Percentiles rank a stretch among this genome's conserved stretches.
These are phyloP conservation scores for Phytomonas serpens DNA, from an alignment of 208 protist species.

Conservation along the genomic window DNA sequence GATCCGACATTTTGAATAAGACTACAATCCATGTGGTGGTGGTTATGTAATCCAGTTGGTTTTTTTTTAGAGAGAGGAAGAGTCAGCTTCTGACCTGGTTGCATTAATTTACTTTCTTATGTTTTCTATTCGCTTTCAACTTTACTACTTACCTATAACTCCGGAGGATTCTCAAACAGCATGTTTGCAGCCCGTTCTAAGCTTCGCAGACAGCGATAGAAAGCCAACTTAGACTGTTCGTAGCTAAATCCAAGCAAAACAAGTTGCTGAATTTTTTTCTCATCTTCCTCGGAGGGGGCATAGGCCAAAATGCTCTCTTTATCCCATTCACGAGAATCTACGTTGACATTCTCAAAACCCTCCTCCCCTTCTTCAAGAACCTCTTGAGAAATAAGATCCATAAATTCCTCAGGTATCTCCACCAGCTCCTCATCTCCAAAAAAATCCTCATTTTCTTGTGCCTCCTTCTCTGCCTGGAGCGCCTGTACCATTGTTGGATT, in stretches of 20 bases:
- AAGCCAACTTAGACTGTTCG: conserved; percentile 76
- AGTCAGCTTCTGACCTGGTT: background rate
- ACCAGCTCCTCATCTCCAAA: conserved; percentile 15
- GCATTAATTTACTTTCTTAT: conserved; percentile 3
- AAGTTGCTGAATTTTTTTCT: conserved; percentile 77
- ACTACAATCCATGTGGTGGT: background rate
- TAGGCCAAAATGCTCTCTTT: conserved; percentile 34
- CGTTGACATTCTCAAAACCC: background rate
- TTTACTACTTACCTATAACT: conserved; percentile 28
- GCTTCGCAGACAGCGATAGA: conserved; percentile 71
- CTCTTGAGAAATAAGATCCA: background rate
- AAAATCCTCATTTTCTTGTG: conserved; percentile 11
- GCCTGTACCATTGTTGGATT: conserved; percentile 46
- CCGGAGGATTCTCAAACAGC: conserved; percentile 80
- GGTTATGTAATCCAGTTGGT: background rate
- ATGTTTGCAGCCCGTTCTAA: conserved; percentile 79
- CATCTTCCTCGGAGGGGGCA: conserved; percentile 61
- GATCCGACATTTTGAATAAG: background rate
- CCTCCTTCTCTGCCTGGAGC: conserved; percentile 20
- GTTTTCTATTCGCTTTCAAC: background rate
- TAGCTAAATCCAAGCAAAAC: conserved; percentile 78
- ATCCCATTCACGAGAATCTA: conserved; percentile 9
- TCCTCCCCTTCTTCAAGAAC: conserved; percentile 8
- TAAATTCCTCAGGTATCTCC: conserved; percentile 3
- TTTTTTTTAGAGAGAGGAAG: background rate